phyloP scores from a whole-genome alignment of 306 rosid genomes.

The Crotalaria pallida region DNA sequence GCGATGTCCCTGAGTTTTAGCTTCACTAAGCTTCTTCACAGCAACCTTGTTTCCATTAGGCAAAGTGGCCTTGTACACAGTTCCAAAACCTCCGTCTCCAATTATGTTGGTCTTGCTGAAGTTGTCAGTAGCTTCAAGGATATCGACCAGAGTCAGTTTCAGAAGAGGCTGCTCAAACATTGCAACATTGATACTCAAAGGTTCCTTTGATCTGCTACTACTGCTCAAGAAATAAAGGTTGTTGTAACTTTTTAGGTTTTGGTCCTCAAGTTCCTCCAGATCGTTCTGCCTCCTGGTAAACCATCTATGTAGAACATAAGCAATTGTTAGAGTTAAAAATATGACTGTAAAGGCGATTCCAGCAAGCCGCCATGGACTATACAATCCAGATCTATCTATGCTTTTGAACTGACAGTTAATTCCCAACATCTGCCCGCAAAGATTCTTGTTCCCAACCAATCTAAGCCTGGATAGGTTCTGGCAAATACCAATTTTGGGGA shows the following conservation, averaged over 20 bases:
- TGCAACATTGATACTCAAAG: constrained; percentile 84
- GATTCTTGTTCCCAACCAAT: constrained; percentile 55
- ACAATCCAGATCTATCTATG: constrained; percentile 44
- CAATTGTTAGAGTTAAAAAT: constrained; percentile 37
- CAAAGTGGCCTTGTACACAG: constrained; percentile 89
- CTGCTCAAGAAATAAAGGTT: constrained; percentile 83
- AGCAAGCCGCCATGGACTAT: constrained; percentile 61
- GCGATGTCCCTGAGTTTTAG: constrained; percentile 89
- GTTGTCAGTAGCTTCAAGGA: constrained; percentile 86
- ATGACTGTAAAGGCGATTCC: constrained; percentile 46
- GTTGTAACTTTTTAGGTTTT: constrained; percentile 54
- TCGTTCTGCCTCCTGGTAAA: constrained; percentile 45
- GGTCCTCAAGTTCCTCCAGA: constrained; percentile 54
- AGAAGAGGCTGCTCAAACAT: constrained; percentile 95
- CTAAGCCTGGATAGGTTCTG: constrained; percentile 49
- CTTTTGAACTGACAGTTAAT: constrained; percentile 43
- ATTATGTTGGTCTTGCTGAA: constrained; percentile 93
- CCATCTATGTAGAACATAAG: constrained; percentile 51
- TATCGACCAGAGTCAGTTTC: constrained; percentile 67
- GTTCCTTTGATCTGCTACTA: constrained; percentile 94
- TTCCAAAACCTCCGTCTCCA: constrained; percentile 99
- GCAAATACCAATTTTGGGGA: constrained; percentile 84
- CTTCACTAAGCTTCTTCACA: constrained; percentile 89
- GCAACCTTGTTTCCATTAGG: constrained; percentile 76
- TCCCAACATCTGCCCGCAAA: constrained; percentile 69